Evolutionary conservation across 2,329 filamentous ascomycete genomes (phyloP).

Genomic region (Acrocalymma vagum): DNA sequence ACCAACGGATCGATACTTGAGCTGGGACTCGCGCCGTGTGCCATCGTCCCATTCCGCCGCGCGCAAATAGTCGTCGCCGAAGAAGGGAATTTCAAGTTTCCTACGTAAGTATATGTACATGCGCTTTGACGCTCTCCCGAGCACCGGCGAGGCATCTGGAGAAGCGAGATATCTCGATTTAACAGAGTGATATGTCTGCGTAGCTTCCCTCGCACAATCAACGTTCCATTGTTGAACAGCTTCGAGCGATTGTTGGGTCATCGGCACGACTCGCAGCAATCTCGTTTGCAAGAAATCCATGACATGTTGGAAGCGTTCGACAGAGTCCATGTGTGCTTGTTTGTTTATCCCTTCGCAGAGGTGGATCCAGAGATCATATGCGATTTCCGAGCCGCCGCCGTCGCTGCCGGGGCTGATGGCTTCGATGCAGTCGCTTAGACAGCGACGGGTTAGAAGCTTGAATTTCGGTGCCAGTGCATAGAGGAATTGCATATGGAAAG

Average conservation of each 20-base stretch:
- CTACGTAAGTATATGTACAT: slow-evolving; percentile 19
- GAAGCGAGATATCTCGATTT: slow-evolving; percentile 10
- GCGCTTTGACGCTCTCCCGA: slow-evolving; percentile 17
- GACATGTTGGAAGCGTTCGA: slow-evolving; percentile 14
- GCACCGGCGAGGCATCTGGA: slow-evolving; percentile 16
- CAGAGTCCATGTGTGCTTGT: slow-evolving; percentile 19
- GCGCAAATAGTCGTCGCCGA: slow-evolving; percentile 21
- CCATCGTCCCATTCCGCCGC: too few relatives aligned
- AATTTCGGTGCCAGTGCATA: slow-evolving; percentile 19
- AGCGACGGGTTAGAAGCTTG: slow-evolving; percentile 14
- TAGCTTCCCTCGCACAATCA: slow-evolving; percentile 17
- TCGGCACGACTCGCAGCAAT: slow-evolving; percentile 13
- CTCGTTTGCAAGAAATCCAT: slow-evolving; percentile 16
- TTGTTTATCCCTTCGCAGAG: slow-evolving; percentile 15
- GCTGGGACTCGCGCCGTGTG: too few relatives aligned
- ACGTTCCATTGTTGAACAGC: slow-evolving; percentile 18
- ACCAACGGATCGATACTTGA: too few relatives aligned
- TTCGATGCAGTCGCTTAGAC: slow-evolving; percentile 11
- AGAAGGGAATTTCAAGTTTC: slow-evolving; percentile 20
- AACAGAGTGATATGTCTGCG: slow-evolving; percentile 12
- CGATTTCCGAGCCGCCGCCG: slow-evolving; percentile 12
- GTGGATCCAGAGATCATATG: slow-evolving; percentile 21
- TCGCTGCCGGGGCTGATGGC: slow-evolving; percentile 13
- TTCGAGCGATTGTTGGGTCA: slow-evolving; percentile 13
- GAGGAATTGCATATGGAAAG: slow-evolving; percentile 21